These are phyloP conservation scores for Remersonia thermophila DNA, from an alignment of 2,329 filamentous ascomycete species.

Conservation along the genomic window DNA sequence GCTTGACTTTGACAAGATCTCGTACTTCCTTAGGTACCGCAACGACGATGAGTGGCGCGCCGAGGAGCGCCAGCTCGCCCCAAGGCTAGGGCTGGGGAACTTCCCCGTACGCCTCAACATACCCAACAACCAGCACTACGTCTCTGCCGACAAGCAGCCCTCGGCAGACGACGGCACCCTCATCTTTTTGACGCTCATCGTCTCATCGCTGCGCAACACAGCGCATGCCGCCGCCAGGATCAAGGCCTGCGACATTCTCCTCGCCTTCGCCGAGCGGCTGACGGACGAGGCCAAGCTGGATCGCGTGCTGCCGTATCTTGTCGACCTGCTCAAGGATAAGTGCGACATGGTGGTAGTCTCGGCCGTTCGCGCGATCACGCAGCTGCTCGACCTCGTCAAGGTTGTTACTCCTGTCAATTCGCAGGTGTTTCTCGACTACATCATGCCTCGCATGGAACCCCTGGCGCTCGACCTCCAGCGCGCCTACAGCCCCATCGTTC, in stretches of 20 bases:
- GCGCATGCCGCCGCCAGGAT: slow-evolving; percentile 78
- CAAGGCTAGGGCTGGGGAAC: slow-evolving; percentile 44
- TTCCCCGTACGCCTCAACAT: slow-evolving; percentile 80
- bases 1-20: slow-evolving; percentile 94
- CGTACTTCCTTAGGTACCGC: slow-evolving; percentile 76
- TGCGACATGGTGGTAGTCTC: slow-evolving; percentile 76
- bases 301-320: slow-evolving; percentile 79
- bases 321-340: slow-evolving; percentile 69
- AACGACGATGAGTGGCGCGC: slow-evolving; percentile 27
- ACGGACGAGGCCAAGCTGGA: slow-evolving; percentile 96
- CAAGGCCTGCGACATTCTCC: slow-evolving; percentile 77
- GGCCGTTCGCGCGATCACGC: slow-evolving; percentile 74
- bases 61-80: slow-evolving; percentile 24
- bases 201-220: slow-evolving; percentile 79
- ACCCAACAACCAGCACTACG: slow-evolving; percentile 67
- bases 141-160: slow-evolving; percentile 46
- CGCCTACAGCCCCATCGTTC: slow-evolving; percentile 56
- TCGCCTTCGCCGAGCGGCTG: slow-evolving; percentile 81
- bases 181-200: slow-evolving; percentile 81
- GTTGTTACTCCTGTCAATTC: slow-evolving; percentile 73
- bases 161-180: slow-evolving; percentile 77
- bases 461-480: slow-evolving; percentile 34
- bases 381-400: slow-evolving; percentile 74
- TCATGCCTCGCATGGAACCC: slow-evolving; percentile 50
- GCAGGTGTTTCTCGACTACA: slow-evolving; percentile 56